phyloP scores from a whole-genome alignment of 2,329 filamentous ascomycete species.

The Alternaria consortialis region DNA sequence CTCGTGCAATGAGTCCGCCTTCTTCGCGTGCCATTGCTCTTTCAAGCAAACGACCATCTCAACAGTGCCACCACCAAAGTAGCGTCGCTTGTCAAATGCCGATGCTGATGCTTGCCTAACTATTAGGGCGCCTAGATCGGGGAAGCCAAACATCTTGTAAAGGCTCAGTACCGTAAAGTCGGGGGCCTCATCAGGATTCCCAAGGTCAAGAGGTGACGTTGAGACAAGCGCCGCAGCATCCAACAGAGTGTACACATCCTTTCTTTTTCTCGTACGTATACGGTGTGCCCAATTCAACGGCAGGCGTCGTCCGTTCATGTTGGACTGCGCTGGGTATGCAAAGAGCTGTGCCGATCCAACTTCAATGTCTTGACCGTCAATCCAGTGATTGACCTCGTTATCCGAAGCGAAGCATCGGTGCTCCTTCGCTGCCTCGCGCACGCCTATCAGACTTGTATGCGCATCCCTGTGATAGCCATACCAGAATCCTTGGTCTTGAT shows the following conservation, averaged over 20 bases:
- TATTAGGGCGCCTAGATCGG: constrained; percentile 85
- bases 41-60: constrained; percentile 84
- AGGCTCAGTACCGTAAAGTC: constrained; percentile 90
- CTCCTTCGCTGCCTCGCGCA: constrained; percentile 71
- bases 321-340: constrained; percentile 90
- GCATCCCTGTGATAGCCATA: constrained; percentile 85
- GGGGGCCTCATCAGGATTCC: constrained; percentile 67
- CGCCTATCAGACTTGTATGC: constrained; percentile 87
- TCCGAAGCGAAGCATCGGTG: constrained; percentile 74
- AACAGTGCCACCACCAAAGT: constrained; percentile 95
- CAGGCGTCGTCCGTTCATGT: constrained; percentile 83
- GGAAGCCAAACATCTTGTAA: constrained; percentile 98
- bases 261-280: constrained; percentile 54
- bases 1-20: constrained; percentile 76
- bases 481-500: constrained; percentile 73
- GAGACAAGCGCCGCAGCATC: constrained; percentile 85
- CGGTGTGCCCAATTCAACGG: constrained; percentile 72
- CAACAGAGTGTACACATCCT: constrained; percentile 71
- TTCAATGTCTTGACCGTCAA: constrained; percentile 52
- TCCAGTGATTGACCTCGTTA: constrained; percentile 70
- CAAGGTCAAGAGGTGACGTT: constrained; percentile 78
- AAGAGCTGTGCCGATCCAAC: constrained; percentile 62
- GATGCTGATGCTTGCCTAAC: constrained; percentile 75
- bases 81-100: constrained; percentile 72
- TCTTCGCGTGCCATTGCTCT: constrained; percentile 84